Percentiles rank a stretch among this genome's conserved stretches.
Conservation (phyloP, 192 early-diverging fungal species). For the Backusella morwellensis region DNA sequence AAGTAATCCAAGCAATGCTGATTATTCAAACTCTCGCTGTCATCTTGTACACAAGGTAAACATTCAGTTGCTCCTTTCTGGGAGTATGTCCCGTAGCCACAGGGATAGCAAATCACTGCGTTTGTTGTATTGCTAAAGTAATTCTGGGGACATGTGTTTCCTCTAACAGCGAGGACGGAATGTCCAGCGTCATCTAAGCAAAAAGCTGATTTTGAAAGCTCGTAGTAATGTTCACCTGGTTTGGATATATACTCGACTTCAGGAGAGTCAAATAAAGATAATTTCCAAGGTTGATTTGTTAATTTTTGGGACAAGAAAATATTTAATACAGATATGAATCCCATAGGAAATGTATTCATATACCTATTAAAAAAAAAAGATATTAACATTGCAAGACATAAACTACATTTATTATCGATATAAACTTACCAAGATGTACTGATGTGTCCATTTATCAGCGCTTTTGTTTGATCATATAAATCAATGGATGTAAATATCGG, state of each 20-base stretch:
- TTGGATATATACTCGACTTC: neutral
- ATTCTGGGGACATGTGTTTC: neutral
- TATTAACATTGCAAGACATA: neutral
- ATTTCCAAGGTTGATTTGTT: constrained; percentile 5
- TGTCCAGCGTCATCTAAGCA: neutral
- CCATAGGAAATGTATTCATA: too few relatives aligned
- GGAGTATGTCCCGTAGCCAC: neutral
- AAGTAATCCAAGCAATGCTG: neutral
- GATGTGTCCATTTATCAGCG: neutral
- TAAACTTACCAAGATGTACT: neutral
- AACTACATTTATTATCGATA: neutral
- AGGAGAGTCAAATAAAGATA: neutral
- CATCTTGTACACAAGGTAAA: neutral
- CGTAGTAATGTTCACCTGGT: constrained; percentile 4
- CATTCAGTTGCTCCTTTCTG: neutral
- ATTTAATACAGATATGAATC: too few relatives aligned
- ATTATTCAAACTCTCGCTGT: neutral
- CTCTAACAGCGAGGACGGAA: neutral
- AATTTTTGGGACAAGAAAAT: neutral
- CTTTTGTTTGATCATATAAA: constrained; percentile 14
- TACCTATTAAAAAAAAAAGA: too few relatives aligned
- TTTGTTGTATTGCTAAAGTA: neutral
- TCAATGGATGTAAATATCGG: constrained; percentile 15
- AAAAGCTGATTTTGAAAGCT: neutral
- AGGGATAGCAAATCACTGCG: neutral